Evolutionary conservation across 2,329 filamentous ascomycete genomes (phyloP), one percentile per base, ranked within the genome.

Genomic region (Aspergillus texensis): DNA sequence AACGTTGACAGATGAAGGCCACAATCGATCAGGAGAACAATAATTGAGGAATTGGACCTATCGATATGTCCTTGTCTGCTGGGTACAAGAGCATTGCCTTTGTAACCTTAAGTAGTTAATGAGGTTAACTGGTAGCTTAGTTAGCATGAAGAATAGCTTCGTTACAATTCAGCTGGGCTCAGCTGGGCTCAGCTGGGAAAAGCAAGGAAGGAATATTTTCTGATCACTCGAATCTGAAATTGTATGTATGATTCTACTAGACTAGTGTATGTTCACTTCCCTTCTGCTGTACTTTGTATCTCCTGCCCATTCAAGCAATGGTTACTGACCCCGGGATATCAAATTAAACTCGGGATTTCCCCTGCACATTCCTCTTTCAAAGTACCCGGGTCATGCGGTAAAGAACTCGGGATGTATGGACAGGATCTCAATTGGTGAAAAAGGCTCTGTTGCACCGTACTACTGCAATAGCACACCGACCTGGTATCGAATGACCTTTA

Each of bases 381-480:
- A 32, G 8, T 55, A 21, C 32, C 52, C 34, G 16, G 52, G 34
- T 55, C 34, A 55, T 24, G 34, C 32, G 52, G 52, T 39, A 24
- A 55, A 26, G 32, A n/a, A 41, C 16, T 41, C 39, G 39, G 39
- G 32, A 39, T 24, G 32, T 36, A 34, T 36, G 52, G 52, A 36
- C 30, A 54, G 30, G 28, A 11, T 30, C 26, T 53, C 28, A 48
- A 48, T 5, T 48, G 24, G 14, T 16, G 4, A 28, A 36, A 54
- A 54, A 34, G 50, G 19, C 52, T 24, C 6, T 39, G 52, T 41
- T 55, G n/a, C 34, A 55, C 52, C 24, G 14, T 24, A 28, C 34
- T 24, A 55, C 52, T 55, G 52, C 52, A 55, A 55, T 26, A 16
- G 52, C n/a, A 55, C 52, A 50, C 45, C 34, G 57, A 58, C 45